A percentile compares a stretch with the other conserved stretches of the same genome.
phyloP scores from a whole-genome alignment of 2,329 filamentous ascomycete genomes.

The Ilyonectria sp. region DNA sequence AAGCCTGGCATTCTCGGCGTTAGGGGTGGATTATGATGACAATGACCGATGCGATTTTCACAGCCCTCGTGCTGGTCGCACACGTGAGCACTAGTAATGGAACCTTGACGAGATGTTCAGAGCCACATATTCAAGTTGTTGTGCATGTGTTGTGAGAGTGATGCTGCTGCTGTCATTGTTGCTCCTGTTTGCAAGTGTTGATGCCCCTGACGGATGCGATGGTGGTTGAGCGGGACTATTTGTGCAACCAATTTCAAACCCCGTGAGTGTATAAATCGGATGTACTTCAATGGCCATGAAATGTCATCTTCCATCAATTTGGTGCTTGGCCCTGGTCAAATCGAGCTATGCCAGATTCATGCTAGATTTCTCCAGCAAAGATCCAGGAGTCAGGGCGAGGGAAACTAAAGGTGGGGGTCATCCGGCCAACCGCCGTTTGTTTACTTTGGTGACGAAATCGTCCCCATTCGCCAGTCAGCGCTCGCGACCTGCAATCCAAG shows the following conservation, averaged over 20 bases:
- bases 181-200: not conserved
- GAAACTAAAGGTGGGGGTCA: not conserved
- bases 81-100: constrained; percentile 54
- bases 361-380: not conserved
- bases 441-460: constrained; percentile 21
- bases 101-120: constrained; percentile 51
- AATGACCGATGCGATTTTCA: constrained; percentile 54
- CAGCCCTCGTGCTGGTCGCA: constrained; percentile 52
- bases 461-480: constrained; percentile 7
- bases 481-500: not conserved
- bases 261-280: no score
- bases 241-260: no score
- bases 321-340: no score
- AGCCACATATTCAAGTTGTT: constrained; percentile 23
- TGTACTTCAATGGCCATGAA: no score
- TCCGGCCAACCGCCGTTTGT: constrained; percentile 28
- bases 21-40: constrained; percentile 53
- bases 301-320: no score
- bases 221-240: not conserved
- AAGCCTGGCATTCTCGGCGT: constrained; percentile 55
- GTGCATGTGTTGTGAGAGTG: constrained; percentile 17
- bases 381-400: not conserved
- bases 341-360: not conserved
- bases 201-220: not conserved
- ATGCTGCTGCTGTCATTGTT: not conserved